Evolutionary conservation across 129 eudicot genomes (phyloP).

Genomic region (Calendula officinalis): DNA sequence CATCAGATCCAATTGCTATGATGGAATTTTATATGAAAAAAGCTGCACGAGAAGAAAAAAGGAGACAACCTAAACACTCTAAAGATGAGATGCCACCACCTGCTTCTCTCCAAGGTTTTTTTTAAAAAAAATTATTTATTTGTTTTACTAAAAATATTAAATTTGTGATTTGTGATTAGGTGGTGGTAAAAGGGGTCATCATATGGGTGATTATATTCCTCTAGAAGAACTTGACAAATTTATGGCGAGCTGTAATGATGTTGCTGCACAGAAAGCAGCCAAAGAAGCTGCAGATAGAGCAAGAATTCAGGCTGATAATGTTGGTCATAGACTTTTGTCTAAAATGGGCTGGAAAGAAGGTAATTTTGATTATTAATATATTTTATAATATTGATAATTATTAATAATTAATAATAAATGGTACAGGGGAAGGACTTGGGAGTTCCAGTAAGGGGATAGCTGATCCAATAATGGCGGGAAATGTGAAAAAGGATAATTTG

Average conservation of each 20-base stretch:
- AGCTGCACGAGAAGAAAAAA: conserved; percentile 71
- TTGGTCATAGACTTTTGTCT: conserved; percentile 74
- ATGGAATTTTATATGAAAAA: conserved; percentile 77
- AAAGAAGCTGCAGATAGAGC: conserved; percentile 57
- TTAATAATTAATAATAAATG: too few species aligned
- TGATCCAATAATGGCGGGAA: conserved; percentile 72
- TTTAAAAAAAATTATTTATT: too few species aligned
- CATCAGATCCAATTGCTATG: conserved; percentile 73
- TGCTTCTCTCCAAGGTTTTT: conserved; percentile 63
- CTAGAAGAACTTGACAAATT: conserved; percentile 78
- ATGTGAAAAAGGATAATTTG: conserved; percentile 61
- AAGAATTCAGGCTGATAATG: conserved; percentile 74
- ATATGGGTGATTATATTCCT: conserved; percentile 88
- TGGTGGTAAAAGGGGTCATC: conserved; percentile 69
- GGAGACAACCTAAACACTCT: conserved; percentile 53
- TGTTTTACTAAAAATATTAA: too few species aligned
- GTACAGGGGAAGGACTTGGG: conserved; percentile 78
- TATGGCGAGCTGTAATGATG: conserved; percentile 67
- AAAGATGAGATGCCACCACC: conserved; percentile 87
- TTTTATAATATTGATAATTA: not conserved
- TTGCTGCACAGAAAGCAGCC: conserved; percentile 54
- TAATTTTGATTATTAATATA: not conserved
- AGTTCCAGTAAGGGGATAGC: conserved; percentile 78
- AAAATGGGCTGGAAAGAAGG: conserved; percentile 98
- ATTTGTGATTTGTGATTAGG: conserved; percentile 1